Conservation (phyloP, 352 stramenopile species). For the Phytopythium litorale region DNA sequence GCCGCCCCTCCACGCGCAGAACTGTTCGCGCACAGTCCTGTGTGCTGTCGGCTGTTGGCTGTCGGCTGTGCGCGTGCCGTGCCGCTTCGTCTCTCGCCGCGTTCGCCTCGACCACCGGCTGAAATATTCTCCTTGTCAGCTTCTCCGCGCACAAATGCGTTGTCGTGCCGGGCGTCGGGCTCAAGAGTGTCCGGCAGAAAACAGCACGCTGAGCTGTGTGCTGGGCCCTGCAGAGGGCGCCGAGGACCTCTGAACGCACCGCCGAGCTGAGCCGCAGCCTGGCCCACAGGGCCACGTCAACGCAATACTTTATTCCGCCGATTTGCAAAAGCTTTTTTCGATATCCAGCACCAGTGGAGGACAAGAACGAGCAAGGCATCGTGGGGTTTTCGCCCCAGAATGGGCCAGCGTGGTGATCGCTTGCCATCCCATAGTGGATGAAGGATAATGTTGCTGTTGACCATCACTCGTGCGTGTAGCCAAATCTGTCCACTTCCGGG, state of each 20-base stretch:
- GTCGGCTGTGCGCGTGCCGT: background rate
- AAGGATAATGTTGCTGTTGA: background rate
- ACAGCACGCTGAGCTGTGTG: background rate
- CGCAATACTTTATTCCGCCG: too few relatives aligned
- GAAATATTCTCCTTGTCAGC: background rate
- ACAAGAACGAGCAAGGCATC: too few relatives aligned
- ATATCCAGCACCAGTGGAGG: conserved; percentile 7
- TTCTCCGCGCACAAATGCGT: background rate
- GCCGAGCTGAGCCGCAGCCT: too few relatives aligned
- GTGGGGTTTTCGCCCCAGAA: too few relatives aligned
- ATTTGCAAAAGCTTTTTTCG: conserved; percentile 1
- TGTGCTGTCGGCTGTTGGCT: too few relatives aligned
- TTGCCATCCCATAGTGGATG: background rate
- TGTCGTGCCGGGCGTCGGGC: background rate
- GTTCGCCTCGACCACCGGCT: background rate
- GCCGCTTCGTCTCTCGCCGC: background rate
- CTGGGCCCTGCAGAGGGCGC: too few relatives aligned
- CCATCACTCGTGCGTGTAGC: conserved; percentile 5
- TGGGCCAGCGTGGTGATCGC: too few relatives aligned
- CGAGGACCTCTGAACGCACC: too few relatives aligned
- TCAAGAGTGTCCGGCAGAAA: background rate
- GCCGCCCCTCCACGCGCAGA: background rate
- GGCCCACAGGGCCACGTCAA: too few relatives aligned
- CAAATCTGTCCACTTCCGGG: conserved; percentile 5
- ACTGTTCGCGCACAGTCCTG: too few relatives aligned